phyloP scores from a whole-genome alignment of 257 asterid species.

The Ligustrum vulgare region DNA sequence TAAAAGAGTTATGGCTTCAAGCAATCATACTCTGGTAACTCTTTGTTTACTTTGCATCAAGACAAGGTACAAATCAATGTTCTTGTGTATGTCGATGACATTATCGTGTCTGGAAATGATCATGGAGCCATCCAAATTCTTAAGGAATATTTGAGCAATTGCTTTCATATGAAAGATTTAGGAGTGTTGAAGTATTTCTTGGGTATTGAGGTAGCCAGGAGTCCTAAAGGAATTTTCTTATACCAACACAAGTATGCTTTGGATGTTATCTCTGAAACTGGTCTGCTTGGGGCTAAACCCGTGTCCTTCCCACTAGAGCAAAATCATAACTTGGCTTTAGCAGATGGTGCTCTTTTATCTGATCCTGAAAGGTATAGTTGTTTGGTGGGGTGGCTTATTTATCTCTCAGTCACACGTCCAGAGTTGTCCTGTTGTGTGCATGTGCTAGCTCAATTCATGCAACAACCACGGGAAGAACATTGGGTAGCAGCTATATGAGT shows the following conservation, averaged over 20 bases:
- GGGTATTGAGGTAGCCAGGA: neutral
- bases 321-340: neutral
- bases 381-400: neutral
- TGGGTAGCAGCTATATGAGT: neutral
- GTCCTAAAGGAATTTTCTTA: neutral
- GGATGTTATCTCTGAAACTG: neutral
- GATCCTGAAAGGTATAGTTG: neutral
- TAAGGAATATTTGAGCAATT: too few relatives aligned
- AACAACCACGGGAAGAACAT: neutral
- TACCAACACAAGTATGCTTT: neutral
- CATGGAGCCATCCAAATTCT: too few relatives aligned
- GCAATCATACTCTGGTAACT: neutral
- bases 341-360: neutral
- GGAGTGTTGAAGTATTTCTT: neutral
- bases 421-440: neutral
- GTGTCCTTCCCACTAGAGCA: neutral
- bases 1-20: neutral
- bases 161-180: neutral
- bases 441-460: neutral
- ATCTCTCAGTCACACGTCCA: neutral
- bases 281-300: neutral
- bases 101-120: too few relatives aligned
- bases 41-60: neutral
- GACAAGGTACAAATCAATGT: too few relatives aligned
- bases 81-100: too few relatives aligned